Evolutionary conservation across 108 stramenopile species (phyloP).

Genomic region (Cyclostephanos invisitatus): DNA sequence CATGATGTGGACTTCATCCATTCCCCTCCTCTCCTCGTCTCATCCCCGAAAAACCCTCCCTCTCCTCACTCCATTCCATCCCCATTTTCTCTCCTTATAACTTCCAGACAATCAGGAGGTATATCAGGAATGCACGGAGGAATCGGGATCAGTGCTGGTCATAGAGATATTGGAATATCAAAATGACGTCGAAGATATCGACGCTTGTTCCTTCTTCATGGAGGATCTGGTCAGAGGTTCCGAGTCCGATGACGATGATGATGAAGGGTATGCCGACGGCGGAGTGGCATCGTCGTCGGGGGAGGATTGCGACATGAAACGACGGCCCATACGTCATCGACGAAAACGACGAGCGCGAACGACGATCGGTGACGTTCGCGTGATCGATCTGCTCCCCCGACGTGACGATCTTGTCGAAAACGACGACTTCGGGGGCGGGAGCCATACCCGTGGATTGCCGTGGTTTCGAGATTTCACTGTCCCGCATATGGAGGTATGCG

Average conservation of each 20-base stretch:
- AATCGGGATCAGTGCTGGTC: constrained; percentile 52
- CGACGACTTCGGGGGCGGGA: not conserved
- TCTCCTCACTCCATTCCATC: too few species aligned
- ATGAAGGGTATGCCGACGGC: not conserved
- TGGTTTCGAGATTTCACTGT: not conserved
- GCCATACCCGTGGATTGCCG: not conserved
- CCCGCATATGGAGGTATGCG: not conserved
- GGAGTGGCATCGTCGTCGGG: not conserved
- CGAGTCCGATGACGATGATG: constrained; percentile 13
- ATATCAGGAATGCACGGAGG: constrained; percentile 55
- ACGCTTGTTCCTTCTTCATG: constrained; percentile 65
- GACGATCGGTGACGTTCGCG: not conserved
- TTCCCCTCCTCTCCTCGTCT: not conserved
- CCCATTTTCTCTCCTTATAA: not conserved
- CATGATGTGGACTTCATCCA: too few species aligned
- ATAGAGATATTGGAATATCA: constrained; percentile 71
- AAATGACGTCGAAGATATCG: constrained; percentile 29
- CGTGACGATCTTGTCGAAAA: constrained; percentile 9
- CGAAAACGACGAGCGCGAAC: not conserved
- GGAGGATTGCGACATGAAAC: not conserved
- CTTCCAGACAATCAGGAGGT: constrained; percentile 73
- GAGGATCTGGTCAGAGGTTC: constrained; percentile 69
- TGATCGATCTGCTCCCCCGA: not conserved
- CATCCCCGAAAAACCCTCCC: too few species aligned
- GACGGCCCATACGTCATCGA: not conserved